Conservation (phyloP, 1,284 basidiomycete species). For the Salmacisia buchloeana region DNA sequence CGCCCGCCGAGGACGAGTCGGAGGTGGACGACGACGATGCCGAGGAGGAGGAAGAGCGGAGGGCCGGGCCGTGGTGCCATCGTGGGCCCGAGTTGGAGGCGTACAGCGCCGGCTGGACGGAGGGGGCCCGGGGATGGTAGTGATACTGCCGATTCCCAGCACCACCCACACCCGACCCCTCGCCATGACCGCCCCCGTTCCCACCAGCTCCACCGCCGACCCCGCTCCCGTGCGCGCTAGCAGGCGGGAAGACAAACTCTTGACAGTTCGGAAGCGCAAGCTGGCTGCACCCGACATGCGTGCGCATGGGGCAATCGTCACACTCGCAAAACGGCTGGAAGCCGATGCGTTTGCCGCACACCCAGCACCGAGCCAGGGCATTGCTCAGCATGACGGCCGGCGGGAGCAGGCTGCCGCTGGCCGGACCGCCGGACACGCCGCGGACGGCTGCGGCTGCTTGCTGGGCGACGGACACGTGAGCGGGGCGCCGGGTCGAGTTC, state of each 20-base stretch:
- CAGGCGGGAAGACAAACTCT: conserved; percentile 9
- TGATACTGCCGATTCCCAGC: background rate
- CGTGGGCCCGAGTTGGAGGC: background rate
- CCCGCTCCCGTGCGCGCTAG: background rate
- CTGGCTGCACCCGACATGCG: conserved; percentile 41
- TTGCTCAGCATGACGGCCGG: conserved; percentile 43
- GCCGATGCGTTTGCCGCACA: conserved; percentile 39
- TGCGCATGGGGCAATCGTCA: conserved; percentile 43
- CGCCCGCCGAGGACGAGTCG: background rate
- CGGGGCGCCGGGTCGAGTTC: conserved; percentile 36
- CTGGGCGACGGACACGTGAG: conserved; percentile 9
- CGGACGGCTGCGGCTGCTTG: conserved; percentile 19
- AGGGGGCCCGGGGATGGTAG: background rate
- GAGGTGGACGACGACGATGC: background rate
- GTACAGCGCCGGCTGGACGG: background rate
- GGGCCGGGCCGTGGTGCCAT: background rate
- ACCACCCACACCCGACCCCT: background rate
- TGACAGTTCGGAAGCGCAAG: conserved; percentile 40
- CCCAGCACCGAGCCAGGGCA: conserved; percentile 42
- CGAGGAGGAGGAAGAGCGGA: background rate
- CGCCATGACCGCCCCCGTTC: background rate
- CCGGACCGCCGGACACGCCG: conserved; percentile 13
- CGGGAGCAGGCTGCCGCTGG: conserved; percentile 29
- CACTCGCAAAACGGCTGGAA: conserved; percentile 47
- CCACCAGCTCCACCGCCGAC: background rate